Evolutionary conservation across 2,329 filamentous ascomycete genomes (phyloP).

Genomic region (Aspergillus vadensis): DNA sequence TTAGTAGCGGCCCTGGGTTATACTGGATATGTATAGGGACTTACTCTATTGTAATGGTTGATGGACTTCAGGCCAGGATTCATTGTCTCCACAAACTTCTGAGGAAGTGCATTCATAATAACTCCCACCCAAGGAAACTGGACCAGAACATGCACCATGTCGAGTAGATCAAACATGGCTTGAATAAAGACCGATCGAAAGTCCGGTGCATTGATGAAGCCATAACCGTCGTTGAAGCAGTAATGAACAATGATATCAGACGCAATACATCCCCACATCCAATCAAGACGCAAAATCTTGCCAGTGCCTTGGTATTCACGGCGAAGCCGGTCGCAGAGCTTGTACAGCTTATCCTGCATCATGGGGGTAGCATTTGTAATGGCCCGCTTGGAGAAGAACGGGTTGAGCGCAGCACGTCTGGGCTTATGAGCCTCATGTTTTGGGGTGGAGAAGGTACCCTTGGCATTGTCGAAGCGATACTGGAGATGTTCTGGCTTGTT

Average conservation of each 20-base stretch:
- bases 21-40: neutral
- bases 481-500: constrained; percentile 18
- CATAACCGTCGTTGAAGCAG: constrained; percentile 17
- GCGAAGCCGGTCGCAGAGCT: constrained; percentile 13
- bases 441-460: constrained; percentile 29
- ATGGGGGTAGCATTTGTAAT: constrained; percentile 36
- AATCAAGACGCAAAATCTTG: constrained; percentile 16
- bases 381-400: constrained; percentile 46
- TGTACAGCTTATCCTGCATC: constrained; percentile 18
- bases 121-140: constrained; percentile 19
- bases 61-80: constrained; percentile 14
- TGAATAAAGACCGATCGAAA: constrained; percentile 17
- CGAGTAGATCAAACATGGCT: constrained; percentile 10
- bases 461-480: constrained; percentile 18
- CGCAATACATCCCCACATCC: constrained; percentile 20
- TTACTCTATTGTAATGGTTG: constrained; percentile 10
- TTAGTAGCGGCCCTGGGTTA: neutral
- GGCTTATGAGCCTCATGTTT: constrained; percentile 43
- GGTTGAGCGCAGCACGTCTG: constrained; percentile 44
- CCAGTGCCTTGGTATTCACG: constrained; percentile 12
- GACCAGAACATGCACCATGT: constrained; percentile 11
- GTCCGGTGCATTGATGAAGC: constrained; percentile 10
- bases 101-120: constrained; percentile 16
- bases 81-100: constrained; percentile 9
- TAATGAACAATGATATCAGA: constrained; percentile 21